Evolutionary conservation across 179 eudicot genomes (phyloP), one percentile per base, ranked within the genome.

Genomic region (Carnegiea gigantea): DNA sequence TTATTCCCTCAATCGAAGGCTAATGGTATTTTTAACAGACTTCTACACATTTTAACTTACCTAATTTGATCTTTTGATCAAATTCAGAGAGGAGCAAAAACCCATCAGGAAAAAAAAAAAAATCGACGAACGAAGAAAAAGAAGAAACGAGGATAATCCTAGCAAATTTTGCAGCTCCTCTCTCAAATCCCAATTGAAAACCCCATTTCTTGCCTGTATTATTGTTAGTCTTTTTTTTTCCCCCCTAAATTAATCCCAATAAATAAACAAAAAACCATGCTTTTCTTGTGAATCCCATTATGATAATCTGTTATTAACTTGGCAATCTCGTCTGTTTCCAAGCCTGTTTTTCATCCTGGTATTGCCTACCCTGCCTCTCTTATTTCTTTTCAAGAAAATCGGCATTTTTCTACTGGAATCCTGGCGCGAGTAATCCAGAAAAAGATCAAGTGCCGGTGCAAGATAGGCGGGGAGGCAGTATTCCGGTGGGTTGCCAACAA

Each of bases 401-500:
- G 68, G 14, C 30, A 24, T 62, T 62, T 1, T 6, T 23, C 30
- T n/a, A 62, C 68, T 0, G 30, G 68, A 62, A 68, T 30, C 40
- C 44, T 62, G 24, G 77, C 77, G 26, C 60, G 30, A 38, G 78
- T 83, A 76, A 74, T 44, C 30, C 65, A 60, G 60, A 76, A 67
- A 73, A n/a, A 9, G 24, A n/a, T 62, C 26, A n/a, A 24, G 68
- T 6, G 68, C 68, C 40, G 71, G 71, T 67, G 71, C 33, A 67
- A 7, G 13, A 67, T 28, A 67, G 38, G 68, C 12, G 68, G 68
- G 26, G 68, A 28, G 17, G 71, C 18, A 7, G 9, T 20, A 40
- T 46, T 46, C 8, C 44, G 59, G 70, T 71, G 76, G 81, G 77
- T 77, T 30, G 12, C 57, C 12, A 46, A 28, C 20, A 51, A 8